Evolutionary conservation across 495 filamentous ascomycete species (phyloP).

Genomic region (Penicillium paradoxum): DNA sequence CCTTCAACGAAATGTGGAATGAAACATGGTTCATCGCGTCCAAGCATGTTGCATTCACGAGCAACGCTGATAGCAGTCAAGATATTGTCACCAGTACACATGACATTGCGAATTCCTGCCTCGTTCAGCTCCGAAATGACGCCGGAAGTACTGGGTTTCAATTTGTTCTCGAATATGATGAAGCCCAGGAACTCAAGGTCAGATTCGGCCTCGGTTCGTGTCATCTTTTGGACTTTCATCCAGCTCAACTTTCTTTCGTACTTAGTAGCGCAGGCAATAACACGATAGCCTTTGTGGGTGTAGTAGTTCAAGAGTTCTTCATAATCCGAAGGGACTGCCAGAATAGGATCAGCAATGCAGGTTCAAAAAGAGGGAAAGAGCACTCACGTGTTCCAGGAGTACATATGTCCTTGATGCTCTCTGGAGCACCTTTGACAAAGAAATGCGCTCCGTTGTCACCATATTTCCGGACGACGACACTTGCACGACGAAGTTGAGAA

Average conservation of each 20-base stretch:
- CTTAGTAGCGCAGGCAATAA: constrained; percentile 95
- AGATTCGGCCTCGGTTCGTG: constrained; percentile 74
- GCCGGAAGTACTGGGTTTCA: constrained; percentile 75
- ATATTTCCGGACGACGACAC: constrained; percentile 85
- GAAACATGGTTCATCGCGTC: constrained; percentile 78
- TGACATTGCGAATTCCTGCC: constrained; percentile 83
- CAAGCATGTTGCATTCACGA: constrained; percentile 82
- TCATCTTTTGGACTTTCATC: constrained; percentile 93
- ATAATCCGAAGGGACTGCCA: constrained; percentile 77
- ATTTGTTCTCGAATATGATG: constrained; percentile 97
- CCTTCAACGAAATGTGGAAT: constrained; percentile 83
- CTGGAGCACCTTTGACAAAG: constrained; percentile 95
- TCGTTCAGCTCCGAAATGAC: constrained; percentile 78
- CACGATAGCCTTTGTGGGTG: constrained; percentile 90
- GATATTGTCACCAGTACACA: constrained; percentile 99
- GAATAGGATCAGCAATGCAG: constrained; percentile 7
- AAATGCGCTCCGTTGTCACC: constrained; percentile 72
- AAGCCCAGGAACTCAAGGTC: constrained; percentile 86
- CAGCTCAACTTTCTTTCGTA: constrained; percentile 80
- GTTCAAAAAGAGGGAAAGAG: not conserved
- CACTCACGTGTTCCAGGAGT: constrained; percentile 67
- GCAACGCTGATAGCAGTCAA: constrained; percentile 96
- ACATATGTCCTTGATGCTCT: constrained; percentile 94
- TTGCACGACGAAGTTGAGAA: constrained; percentile 89
- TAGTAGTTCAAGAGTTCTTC: constrained; percentile 84